These are phyloP conservation scores for Cryphonectria radicalis DNA, from an alignment of 2,329 filamentous ascomycete species.

Conservation along the genomic window DNA sequence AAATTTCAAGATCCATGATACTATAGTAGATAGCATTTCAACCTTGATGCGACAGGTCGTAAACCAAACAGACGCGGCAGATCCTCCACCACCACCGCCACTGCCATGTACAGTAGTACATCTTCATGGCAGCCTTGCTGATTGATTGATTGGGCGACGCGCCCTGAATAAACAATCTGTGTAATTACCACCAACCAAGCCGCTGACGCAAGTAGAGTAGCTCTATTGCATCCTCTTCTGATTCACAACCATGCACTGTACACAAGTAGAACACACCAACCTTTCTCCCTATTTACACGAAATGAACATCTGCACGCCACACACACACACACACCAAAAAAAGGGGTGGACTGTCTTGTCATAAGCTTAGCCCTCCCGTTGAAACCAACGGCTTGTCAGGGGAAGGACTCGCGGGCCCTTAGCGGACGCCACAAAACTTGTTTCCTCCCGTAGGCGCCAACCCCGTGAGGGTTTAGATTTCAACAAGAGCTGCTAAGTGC, in stretches of 20 bases:
- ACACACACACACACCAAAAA: background rate
- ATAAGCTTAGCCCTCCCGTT: background rate
- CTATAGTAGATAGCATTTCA: background rate
- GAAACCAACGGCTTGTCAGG: background rate
- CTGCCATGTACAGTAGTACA: no score
- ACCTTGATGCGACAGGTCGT: background rate
- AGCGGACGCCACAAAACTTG: background rate
- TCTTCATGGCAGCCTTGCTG: background rate
- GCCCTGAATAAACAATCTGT: background rate
- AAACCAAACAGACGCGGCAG: no score
- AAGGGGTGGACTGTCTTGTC: background rate
- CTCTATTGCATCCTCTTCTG: background rate
- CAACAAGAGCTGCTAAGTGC: no score
- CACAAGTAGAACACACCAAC: background rate
- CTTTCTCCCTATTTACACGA: background rate
- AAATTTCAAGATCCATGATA: background rate
- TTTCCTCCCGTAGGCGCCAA: background rate
- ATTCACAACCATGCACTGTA: background rate
- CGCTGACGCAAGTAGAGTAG: background rate
- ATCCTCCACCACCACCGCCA: background rate
- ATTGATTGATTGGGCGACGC: background rate
- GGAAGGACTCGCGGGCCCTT: background rate
- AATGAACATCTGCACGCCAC: constrained; percentile 8
- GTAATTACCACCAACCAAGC: background rate
- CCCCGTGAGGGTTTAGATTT: background rate